Evolutionary conservation across 495 filamentous ascomycete genomes (phyloP).

Genomic region (Hyaloscypha variabilis): DNA sequence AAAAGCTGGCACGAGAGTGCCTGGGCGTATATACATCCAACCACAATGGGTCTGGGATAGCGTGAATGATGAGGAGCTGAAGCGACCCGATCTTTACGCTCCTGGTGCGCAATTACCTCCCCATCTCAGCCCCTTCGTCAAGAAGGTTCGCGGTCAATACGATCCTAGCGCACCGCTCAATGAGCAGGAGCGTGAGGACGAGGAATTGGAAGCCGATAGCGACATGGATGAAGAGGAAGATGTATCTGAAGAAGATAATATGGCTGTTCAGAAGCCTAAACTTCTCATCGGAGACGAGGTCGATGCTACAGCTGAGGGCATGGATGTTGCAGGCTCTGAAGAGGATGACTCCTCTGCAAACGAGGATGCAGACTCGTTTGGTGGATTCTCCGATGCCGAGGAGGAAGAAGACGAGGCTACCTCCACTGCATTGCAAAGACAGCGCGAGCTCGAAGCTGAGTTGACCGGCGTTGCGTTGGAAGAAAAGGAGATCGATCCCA

Average conservation of each 20-base stretch:
- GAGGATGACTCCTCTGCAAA: slow-evolving; percentile 47
- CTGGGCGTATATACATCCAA: slow-evolving; percentile 88
- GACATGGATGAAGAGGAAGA: slow-evolving; percentile 48
- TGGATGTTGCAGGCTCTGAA: slow-evolving; percentile 46
- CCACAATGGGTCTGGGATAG: slow-evolving; percentile 99
- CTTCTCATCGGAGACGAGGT: slow-evolving; percentile 40
- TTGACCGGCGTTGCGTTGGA: slow-evolving; percentile 56
- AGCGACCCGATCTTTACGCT: slow-evolving; percentile 84
- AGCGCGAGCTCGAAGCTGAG: slow-evolving; percentile 92
- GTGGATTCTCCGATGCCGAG: slow-evolving; percentile 47
- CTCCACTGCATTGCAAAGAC: slow-evolving; percentile 61
- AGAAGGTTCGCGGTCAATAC: slow-evolving; percentile 79
- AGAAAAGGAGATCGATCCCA: slow-evolving; percentile 45
- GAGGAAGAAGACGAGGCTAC: slow-evolving; percentile 53
- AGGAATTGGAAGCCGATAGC: slow-evolving; percentile 62
- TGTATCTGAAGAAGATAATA: slow-evolving; percentile 41
- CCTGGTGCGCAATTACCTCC: slow-evolving; percentile 89
- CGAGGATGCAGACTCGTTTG: slow-evolving; percentile 41
- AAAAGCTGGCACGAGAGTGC: slow-evolving; percentile 66
- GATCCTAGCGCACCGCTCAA: slow-evolving; percentile 82
- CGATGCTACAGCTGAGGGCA: slow-evolving; percentile 39
- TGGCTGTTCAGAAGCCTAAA: slow-evolving; percentile 34
- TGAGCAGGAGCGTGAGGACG: slow-evolving; percentile 81
- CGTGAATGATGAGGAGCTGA: slow-evolving; percentile 84
- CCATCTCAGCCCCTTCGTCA: slow-evolving; percentile 95